Conservation (phyloP, 1,284 basidiomycete species). For the Cutaneotrichosporon dermatis region DNA sequence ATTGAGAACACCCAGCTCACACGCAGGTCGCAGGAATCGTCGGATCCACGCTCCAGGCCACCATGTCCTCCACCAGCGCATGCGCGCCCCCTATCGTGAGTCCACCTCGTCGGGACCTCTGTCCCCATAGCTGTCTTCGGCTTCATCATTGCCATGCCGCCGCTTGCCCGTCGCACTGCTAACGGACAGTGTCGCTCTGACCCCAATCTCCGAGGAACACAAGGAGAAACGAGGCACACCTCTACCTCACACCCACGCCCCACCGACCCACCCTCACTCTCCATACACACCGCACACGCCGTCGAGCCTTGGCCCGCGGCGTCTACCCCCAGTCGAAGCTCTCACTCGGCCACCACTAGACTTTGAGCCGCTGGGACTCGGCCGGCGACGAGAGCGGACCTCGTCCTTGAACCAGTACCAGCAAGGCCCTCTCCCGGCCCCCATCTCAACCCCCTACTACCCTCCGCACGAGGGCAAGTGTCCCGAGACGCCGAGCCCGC, state of each 20-base stretch:
- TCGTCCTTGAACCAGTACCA: not conserved
- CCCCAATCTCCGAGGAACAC: conserved; percentile 2
- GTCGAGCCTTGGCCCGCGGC: not conserved
- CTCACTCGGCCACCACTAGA: not conserved
- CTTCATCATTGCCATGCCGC: too few relatives aligned
- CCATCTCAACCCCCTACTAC: not conserved
- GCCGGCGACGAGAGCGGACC: not conserved
- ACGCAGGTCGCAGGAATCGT: not conserved
- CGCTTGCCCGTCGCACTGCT: too few relatives aligned
- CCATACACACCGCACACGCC: not conserved
- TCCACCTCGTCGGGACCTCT: too few relatives aligned
- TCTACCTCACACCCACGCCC: not conserved
- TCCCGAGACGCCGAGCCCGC: conserved; percentile 1
- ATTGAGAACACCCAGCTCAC: not conserved
- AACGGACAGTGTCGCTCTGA: not conserved
- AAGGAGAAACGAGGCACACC: not conserved
- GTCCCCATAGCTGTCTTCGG: too few relatives aligned
- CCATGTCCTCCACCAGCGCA: not conserved
- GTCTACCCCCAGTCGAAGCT: not conserved
- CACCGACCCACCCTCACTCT: not conserved
- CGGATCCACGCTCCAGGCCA: not conserved
- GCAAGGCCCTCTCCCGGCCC: not conserved
- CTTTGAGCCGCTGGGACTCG: not conserved
- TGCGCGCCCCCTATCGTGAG: not conserved
- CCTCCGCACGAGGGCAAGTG: not conserved